Evolutionary conservation across 805 yeast species (phyloP).

Genomic region (Candida morakotiae): DNA sequence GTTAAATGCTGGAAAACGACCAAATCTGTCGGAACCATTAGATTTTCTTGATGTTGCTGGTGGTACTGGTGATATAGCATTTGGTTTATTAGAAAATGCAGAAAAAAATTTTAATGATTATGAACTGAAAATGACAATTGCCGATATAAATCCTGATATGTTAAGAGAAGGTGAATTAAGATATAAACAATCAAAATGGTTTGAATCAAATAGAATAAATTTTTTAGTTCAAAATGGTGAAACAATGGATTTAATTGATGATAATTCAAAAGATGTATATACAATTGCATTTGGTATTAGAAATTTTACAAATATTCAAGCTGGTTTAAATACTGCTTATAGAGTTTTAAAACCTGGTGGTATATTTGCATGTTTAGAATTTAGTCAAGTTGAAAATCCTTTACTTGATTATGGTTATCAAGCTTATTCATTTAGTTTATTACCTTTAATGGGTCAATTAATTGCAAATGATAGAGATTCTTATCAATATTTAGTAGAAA

Average conservation of each 20-base stretch:
- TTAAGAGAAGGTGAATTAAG: constrained; percentile 85
- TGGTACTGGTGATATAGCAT: constrained; percentile 98
- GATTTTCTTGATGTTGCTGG: constrained; percentile 96
- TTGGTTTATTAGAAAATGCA: constrained; percentile 91
- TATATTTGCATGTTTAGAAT: constrained; percentile 92
- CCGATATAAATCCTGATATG: constrained; percentile 96
- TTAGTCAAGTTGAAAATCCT: constrained; percentile 84
- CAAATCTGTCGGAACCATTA: constrained; percentile 73
- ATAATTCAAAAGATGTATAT: constrained; percentile 88
- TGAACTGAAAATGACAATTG: constrained; percentile 78
- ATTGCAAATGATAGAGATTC: constrained; percentile 94
- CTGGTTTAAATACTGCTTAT: constrained; percentile 92
- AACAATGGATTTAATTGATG: constrained; percentile 74
- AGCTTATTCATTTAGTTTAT: constrained; percentile 79
- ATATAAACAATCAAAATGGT: constrained; percentile 55
- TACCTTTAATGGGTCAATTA: constrained; percentile 94
- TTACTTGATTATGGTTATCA: constrained; percentile 73
- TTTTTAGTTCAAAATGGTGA: constrained; percentile 94
- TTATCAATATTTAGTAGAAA: constrained; percentile 93
- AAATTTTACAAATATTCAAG: constrained; percentile 92
- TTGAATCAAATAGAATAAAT: constrained; percentile 60
- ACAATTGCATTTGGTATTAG: constrained; percentile 97
- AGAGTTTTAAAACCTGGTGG: constrained; percentile 97
- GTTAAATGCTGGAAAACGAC: constrained; percentile 90
- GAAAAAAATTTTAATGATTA: constrained; percentile 67